phyloP scores from a whole-genome alignment of 2,329 filamentous ascomycete genomes.

The Arachnomyces sp. region DNA sequence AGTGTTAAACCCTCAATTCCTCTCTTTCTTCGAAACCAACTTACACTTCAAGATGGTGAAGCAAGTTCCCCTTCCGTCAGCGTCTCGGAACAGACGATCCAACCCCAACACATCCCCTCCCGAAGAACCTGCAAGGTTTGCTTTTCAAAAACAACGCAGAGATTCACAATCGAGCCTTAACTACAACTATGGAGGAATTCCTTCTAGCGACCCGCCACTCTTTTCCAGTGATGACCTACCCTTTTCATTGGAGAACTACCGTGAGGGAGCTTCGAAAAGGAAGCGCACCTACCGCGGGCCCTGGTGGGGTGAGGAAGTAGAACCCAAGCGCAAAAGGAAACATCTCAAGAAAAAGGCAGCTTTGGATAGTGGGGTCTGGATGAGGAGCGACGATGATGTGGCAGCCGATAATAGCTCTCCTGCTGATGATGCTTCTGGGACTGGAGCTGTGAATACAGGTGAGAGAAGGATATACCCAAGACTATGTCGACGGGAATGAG shows the following conservation, averaged over 20 bases:
- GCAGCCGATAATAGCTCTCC: slow-evolving; percentile 25
- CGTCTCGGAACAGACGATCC: slow-evolving; percentile 32
- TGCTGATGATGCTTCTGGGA: slow-evolving; percentile 28
- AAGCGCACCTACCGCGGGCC: slow-evolving; percentile 39
- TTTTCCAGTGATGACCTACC: slow-evolving; percentile 43
- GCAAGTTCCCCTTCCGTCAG: too few relatives aligned
- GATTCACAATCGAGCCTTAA: slow-evolving; percentile 27
- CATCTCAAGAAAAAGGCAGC: slow-evolving; percentile 38
- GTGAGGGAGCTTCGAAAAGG: slow-evolving; percentile 17
- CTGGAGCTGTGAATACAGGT: slow-evolving; percentile 26
- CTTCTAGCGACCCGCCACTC: slow-evolving; percentile 38
- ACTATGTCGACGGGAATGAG: too few relatives aligned
- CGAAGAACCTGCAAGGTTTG: slow-evolving; percentile 12
- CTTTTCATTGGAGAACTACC: slow-evolving; percentile 40
- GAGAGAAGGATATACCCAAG: slow-evolving; percentile 5
- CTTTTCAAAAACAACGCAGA: slow-evolving; percentile 19
- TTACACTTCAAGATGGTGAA: too few relatives aligned
- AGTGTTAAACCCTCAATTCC: too few relatives aligned
- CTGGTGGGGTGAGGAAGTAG: slow-evolving; percentile 37
- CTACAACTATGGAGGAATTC: slow-evolving; percentile 23
- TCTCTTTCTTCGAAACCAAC: too few relatives aligned
- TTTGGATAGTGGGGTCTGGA: slow-evolving; percentile 42
- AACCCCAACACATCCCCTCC: slow-evolving; percentile 22
- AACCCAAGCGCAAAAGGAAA: slow-evolving; percentile 30
- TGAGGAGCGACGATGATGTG: slow-evolving; percentile 39